Evolutionary conservation across 2,329 filamentous ascomycete species (phyloP), one percentile per base, ranked within the genome.

Genomic region (Epichloe sp.): DNA sequence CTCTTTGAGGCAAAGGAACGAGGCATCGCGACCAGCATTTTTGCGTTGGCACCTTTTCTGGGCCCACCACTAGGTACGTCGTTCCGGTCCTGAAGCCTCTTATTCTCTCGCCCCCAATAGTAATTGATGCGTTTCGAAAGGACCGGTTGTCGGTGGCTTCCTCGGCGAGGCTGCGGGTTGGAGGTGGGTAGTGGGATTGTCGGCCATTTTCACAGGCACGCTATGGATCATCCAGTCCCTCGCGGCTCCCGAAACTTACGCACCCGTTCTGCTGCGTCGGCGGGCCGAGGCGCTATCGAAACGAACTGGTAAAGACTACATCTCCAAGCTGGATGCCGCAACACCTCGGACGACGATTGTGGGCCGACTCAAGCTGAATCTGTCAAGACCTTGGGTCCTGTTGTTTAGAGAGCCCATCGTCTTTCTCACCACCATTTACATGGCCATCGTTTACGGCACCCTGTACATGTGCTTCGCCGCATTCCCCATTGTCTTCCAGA

Each of bases 331-430:
- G 17, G 75, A 77, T 45, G 64, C 64, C 17, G 66, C 70, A 17
- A 65, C 69, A 46, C 71, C 72, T 31, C 68, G 65, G 40, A 61
- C 69, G 26, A 67, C 67, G 4, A 57, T 78, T n/a, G 61, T 60
- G 7, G 62, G 72, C 50, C 73, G 77, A 40, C 76, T 84, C 62
- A 72, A 72, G 50, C 72, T 74, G 2, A 74, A 78, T 4, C 69
- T 85, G n/a, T 66, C 73, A 41, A 73, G 82, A 1, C 83, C 83
- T 1, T 83, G 79, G 79, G 65, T 81, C 38, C 68, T 87, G 5
- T 71, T 86, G 1, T 80, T 86, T 68, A 67, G 66, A 49, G 82
- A 86, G 58, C 82, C 82, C 5, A 85, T 86, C 55, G 79, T 85
- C 23, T 62, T 84, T 11, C 68, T 85, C 10, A 71, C 80, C 4